Base-by-base conservation (phyloP, 106 monocot genomes). In the Dendrobium huoshanense region DNA sequence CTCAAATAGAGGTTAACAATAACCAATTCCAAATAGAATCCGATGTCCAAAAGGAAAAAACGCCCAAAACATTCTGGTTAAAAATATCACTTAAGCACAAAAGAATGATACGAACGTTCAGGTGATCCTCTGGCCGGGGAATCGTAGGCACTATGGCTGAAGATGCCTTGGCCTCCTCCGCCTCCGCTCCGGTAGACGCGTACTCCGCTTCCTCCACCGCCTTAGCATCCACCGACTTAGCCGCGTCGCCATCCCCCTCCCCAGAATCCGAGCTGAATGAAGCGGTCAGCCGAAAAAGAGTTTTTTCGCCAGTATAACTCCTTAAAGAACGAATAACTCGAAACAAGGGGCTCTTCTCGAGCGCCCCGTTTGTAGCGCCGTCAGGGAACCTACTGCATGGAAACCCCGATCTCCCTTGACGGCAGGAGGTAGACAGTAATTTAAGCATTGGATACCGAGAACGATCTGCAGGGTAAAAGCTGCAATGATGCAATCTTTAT, bases 71-170 rank as follows among this genome's bases (percentile, higher is more conserved):
- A 70, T 15, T 37, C 1, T 70, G 70, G 70, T 3, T 55, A 8
- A 79, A 82, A 17, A 77, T 55, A 0, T 27, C 10, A 77, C 15
- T 73, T 67, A 79, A 37, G 55, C 17, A 78, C 40, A 17, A 47
- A 77, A 43, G 37, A 77, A 77, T 47, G 22, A 25, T 8, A 45
- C 92, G 81, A 16, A 95, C 96, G 88, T 88, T 85, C 33, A 91
- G 75, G 80, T 88, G 90, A 84, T 96, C 96, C 80, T 96, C 96
- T 1, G 93, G 93, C 49, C 91, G 84, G 59, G 91, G 91, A 79
- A 82, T 86, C n/a, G 93, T 91, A 0, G 91, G 43, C 2, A 96
- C 87, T 61, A 96, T 93, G 33, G 96, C 96, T 25, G 88, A 87
- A 13, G 89, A 82, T 20, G 80, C 59, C 82, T 86, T 92, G 24